Percentiles rank a stretch among this genome's conserved stretches.
Conservation (phyloP, 192 early-diverging fungal genomes). For the Entomortierella parvispora region DNA sequence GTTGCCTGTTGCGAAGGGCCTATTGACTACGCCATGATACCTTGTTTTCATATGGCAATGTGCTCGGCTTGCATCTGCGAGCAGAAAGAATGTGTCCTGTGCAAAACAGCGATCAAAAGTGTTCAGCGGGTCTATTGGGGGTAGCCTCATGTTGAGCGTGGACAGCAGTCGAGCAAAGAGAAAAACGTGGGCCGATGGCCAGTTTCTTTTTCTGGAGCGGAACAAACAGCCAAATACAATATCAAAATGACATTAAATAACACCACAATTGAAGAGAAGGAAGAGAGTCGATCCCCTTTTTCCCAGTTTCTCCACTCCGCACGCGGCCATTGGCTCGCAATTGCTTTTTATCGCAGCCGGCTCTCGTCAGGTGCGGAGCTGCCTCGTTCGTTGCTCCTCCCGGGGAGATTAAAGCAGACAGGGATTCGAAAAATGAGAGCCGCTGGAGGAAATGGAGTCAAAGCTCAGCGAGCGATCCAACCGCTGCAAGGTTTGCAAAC, state of each 20-base stretch:
- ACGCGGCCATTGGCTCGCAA: too few relatives aligned
- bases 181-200: not conserved
- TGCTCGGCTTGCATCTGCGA: not conserved
- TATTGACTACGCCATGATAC: slow-evolving; percentile 1
- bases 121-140: slow-evolving; percentile 8
- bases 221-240: too few relatives aligned
- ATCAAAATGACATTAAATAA: not conserved
- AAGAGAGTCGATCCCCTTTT: not conserved
- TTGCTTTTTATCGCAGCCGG: too few relatives aligned
- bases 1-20: not conserved
- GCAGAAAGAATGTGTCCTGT: not conserved
- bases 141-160: not conserved
- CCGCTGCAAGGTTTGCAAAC: too few relatives aligned
- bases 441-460: too few relatives aligned
- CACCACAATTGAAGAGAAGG: not conserved
- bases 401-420: too few relatives aligned
- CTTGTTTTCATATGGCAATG: slow-evolving; percentile 13
- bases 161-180: not conserved
- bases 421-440: too few relatives aligned
- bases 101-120: not conserved
- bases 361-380: too few relatives aligned
- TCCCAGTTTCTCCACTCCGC: too few relatives aligned
- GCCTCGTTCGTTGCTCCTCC: too few relatives aligned
- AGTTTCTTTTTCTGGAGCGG: too few relatives aligned
- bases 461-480: too few relatives aligned